These are phyloP conservation scores for Metarhizium album DNA, from an alignment of 2,329 filamentous ascomycete species.

Conservation along the genomic window DNA sequence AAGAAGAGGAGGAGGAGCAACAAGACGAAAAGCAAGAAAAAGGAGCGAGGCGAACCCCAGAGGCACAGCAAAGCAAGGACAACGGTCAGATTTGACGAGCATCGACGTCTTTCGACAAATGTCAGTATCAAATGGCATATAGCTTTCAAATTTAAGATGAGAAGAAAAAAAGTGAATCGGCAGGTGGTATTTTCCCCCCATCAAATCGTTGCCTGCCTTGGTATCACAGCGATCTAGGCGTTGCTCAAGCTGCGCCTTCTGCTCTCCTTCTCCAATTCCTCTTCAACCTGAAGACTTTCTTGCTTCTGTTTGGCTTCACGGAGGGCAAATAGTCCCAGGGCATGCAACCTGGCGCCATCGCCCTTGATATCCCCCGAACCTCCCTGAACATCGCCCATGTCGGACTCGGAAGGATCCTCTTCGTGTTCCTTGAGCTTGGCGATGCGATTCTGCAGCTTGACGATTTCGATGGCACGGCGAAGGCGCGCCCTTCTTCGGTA, in stretches of 20 bases:
- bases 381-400: constrained; percentile 54
- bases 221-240: constrained; percentile 1
- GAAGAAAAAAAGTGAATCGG: neutral
- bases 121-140: neutral
- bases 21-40: too few species aligned
- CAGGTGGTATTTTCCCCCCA: neutral
- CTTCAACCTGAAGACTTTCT: constrained; percentile 57
- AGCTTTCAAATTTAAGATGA: neutral
- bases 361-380: constrained; percentile 36
- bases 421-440: constrained; percentile 89
- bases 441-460: constrained; percentile 93
- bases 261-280: constrained; percentile 42
- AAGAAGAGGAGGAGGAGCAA: too few species aligned
- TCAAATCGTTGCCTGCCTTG: neutral
- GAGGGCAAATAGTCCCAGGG: constrained; percentile 8
- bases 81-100: too few species aligned
- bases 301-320: constrained; percentile 55
- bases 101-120: too few species aligned
- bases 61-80: too few species aligned
- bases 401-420: constrained; percentile 67
- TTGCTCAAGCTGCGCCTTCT: constrained; percentile 23
- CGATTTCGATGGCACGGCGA: constrained; percentile 85
- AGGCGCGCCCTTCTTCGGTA: constrained; percentile 88
- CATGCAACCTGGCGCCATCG: constrained; percentile 8
- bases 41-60: too few species aligned